phyloP scores from a whole-genome alignment of 2,329 filamentous ascomycete genomes.

The Scorias spongiosa region DNA sequence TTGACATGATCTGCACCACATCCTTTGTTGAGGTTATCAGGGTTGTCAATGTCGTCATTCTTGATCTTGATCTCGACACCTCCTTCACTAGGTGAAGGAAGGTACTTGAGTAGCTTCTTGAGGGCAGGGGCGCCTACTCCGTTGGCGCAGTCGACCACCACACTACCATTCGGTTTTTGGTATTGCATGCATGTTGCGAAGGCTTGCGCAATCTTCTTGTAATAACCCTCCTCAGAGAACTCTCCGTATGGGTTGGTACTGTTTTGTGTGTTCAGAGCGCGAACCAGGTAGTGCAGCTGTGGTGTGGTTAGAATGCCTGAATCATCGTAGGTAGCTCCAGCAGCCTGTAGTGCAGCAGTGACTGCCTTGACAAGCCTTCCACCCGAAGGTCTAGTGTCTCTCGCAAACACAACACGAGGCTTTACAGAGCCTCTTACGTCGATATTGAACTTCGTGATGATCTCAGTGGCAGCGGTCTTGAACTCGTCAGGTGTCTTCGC shows the following conservation, averaged over 20 bases:
- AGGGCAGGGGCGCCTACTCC: constrained; percentile 91
- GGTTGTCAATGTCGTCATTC: constrained; percentile 85
- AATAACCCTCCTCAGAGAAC: constrained; percentile 82
- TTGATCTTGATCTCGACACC: constrained; percentile 69
- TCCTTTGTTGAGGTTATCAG: constrained; percentile 75
- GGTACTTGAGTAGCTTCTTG: constrained; percentile 66
- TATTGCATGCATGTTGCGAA: constrained; percentile 73
- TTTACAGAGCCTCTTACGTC: constrained; percentile 35
- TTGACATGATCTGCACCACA: constrained; percentile 96
- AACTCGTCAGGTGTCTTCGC: constrained; percentile 60
- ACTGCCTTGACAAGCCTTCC: constrained; percentile 68
- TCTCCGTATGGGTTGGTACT: constrained; percentile 79
- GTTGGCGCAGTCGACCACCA: constrained; percentile 91
- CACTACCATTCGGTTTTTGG: constrained; percentile 53
- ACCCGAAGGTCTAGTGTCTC: constrained; percentile 87
- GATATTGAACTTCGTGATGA: constrained; percentile 63
- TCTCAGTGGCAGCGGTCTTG: constrained; percentile 57
- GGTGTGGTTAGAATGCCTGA: constrained; percentile 88
- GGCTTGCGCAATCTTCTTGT: constrained; percentile 74
- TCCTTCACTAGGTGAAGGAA: constrained; percentile 47
- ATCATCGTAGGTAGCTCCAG: constrained; percentile 60
- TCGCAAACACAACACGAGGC: constrained; percentile 65
- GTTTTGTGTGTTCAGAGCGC: constrained; percentile 83
- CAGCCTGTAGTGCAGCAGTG: constrained; percentile 62
- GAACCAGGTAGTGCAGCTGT: constrained; percentile 93